Evolutionary conservation across 306 rosid genomes (phyloP).

Genomic region (Prunus padus): DNA sequence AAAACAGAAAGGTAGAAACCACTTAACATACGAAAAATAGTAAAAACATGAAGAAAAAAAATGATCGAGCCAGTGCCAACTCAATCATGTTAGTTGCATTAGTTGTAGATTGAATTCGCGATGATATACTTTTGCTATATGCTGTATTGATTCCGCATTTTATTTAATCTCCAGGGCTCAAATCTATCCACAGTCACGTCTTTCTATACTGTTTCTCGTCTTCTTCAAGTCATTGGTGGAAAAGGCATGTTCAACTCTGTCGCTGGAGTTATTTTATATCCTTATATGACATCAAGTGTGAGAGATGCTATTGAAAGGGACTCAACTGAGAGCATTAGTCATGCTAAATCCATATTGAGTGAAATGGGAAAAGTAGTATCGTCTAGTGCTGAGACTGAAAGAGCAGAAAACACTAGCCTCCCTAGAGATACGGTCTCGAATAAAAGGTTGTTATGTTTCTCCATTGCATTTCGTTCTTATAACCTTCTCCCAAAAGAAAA

Average conservation of each 20-base stretch:
- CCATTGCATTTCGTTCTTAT: neutral
- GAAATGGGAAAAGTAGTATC: conserved; percentile 37
- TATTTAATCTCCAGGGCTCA: conserved; percentile 47
- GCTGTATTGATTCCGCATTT: conserved; percentile 30
- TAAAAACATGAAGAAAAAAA: too few relatives aligned
- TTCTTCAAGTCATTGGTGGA: conserved; percentile 84
- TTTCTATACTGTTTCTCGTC: conserved; percentile 55
- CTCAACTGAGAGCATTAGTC: conserved; percentile 24
- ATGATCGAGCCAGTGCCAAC: neutral
- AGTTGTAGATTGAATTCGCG: neutral
- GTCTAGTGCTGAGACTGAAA: conserved; percentile 38
- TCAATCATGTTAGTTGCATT: neutral
- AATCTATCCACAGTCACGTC: conserved; percentile 58
- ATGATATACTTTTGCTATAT: conserved; percentile 11
- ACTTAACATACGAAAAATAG: neutral
- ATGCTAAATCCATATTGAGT: conserved; percentile 33
- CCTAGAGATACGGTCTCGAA: conserved; percentile 26
- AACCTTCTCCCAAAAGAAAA: neutral
- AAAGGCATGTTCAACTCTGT: conserved; percentile 50
- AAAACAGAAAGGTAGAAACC: neutral
- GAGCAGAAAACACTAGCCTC: conserved; percentile 31
- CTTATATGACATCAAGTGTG: conserved; percentile 37
- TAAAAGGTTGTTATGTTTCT: conserved; percentile 43
- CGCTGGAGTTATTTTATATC: conserved; percentile 49
- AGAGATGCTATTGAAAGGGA: conserved; percentile 33